Evolutionary conservation across 768 basidiomycete species (phyloP), one percentile per base, ranked within the genome.

Genomic region (Lyophyllum semitale): DNA sequence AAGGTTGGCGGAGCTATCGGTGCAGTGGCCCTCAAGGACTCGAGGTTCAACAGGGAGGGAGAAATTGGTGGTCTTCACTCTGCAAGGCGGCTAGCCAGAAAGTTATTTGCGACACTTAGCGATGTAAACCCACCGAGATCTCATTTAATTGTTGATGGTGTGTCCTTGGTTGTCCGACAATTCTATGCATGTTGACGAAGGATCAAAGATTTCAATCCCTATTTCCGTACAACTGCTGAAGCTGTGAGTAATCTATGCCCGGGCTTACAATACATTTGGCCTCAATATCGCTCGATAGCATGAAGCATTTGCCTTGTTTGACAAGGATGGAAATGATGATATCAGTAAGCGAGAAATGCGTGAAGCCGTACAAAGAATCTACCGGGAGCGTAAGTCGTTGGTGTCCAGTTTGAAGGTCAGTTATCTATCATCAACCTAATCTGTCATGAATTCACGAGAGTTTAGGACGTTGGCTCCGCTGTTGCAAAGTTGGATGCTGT

Each of bases 311-410:
- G 71, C 74, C 12, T 58, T 90, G 6, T 91, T 91, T 57, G 90
- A 92, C 65, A 88, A 85, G 65, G 90, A 91, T 66, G 84, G 79
- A n/a, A 93, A 93, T 63, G 91, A 89, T 9, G 90, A 92, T 60
- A 87, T 92, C 44, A 79, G 77, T 2, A 91, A 85, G 66, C 76
- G 73, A 18, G 91, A 93, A 69, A 93, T 92, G 89, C 81, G 91
- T 30, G 88, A 89, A 63, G 88, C 87, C 1, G 90, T 93, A 7
- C 87, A 89, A 59, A 74, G 89, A 33, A 91, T 92, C 42, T 93
- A 93, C 63, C 77, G 81, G 45, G 90, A 93, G 66, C 81, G 90
- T 17, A 91, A 89, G 64, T 77, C 88, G 0, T 71, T 93, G 32
- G 83, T 80, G 3, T 77, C 87, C 18, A 82, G 87, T 61, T 75